Evolutionary conservation across 2,329 filamentous ascomycete species (phyloP).

Genomic region (Aureobasidium sp.): DNA sequence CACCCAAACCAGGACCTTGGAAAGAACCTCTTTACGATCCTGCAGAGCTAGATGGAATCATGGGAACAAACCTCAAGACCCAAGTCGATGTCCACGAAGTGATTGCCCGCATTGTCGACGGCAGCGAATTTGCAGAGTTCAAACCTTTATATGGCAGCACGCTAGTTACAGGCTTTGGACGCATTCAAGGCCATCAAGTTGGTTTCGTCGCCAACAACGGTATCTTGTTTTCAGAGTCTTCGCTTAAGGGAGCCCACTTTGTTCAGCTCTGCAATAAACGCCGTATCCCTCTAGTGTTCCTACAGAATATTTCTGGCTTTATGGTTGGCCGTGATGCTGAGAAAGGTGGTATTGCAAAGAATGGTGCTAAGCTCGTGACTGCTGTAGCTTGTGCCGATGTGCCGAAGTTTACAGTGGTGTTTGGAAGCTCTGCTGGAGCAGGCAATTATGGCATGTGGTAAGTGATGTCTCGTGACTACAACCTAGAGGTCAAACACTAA

Average conservation of each 20-base stretch:
- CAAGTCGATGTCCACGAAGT: conserved; percentile 82
- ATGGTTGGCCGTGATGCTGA: conserved; percentile 95
- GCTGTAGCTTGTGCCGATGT: conserved; percentile 91
- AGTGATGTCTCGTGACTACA: conserved; percentile 21
- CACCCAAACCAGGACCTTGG: conserved; percentile 35
- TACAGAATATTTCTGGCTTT: conserved; percentile 96
- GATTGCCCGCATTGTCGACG: conserved; percentile 87
- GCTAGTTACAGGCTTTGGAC: conserved; percentile 83
- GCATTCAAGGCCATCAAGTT: conserved; percentile 81
- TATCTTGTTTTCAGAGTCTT: conserved; percentile 82
- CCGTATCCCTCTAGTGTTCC: conserved; percentile 79
- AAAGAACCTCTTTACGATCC: conserved; percentile 73
- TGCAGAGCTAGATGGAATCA: conserved; percentile 76
- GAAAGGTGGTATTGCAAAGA: conserved; percentile 92
- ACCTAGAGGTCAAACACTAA: neutral
- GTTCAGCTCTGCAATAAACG: conserved; percentile 90
- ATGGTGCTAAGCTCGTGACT: conserved; percentile 92
- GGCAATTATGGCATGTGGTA: conserved; percentile 97
- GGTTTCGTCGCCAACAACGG: conserved; percentile 95
- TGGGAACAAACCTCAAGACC: conserved; percentile 79
- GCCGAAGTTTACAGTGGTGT: conserved; percentile 92
- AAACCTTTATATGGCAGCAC: conserved; percentile 86
- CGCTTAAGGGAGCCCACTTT: conserved; percentile 93
- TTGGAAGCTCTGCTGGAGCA: conserved; percentile 87
- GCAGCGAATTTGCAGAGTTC: conserved; percentile 85